Evolutionary conservation across 2,329 filamentous ascomycete species (phyloP), one percentile per base, ranked within the genome.

Genomic region (Aspergillus sp.): DNA sequence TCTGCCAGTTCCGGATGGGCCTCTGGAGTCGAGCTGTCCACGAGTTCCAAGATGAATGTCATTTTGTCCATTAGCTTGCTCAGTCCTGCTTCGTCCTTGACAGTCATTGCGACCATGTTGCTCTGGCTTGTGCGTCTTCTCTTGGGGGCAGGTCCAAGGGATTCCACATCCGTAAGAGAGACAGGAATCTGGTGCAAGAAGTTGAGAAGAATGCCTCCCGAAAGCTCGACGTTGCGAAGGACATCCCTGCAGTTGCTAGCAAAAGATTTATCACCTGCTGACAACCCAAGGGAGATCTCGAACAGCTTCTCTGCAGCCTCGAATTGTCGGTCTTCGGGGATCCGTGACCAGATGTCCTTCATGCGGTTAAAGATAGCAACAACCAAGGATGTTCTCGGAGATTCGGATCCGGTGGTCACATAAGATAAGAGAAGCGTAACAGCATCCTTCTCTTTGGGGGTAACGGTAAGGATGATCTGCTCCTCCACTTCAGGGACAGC

Each of bases 1-100:
- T 83, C 82, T 5, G 95, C 77, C 35, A 98, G 75, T 60, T 88
- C 81, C 0, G 87, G 70, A 63, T 95, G 86, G 25, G 81, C 78
- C 48, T 83, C 83, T 0, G 88, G 86, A 41, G 82, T 79, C 2
- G 90, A 91, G 43, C 81, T 82, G 62, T 97, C 90, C 13, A 97
- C 81, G 22, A 97, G 72, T 65, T 97, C 90, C 33, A 97, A 75
- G 9, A 96, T 87, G 61, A 95, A 83, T 0, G 90, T 95, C 47
- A 91, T 80, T 58, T 85, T 86, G 57, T 82, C 82, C 53, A 96
- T 77, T 5, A 84, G 79, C 43, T 78, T 76, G 54, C 80, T 81
- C 25, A 90, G 69, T 60, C 88, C 83, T 5, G 79, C 76, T 30
- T 82, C 81, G 48, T 83, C 79, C 53, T 83, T 81, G 12, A 78